Conservation (phyloP, 768 basidiomycete genomes). For the Lactarius vividus region DNA sequence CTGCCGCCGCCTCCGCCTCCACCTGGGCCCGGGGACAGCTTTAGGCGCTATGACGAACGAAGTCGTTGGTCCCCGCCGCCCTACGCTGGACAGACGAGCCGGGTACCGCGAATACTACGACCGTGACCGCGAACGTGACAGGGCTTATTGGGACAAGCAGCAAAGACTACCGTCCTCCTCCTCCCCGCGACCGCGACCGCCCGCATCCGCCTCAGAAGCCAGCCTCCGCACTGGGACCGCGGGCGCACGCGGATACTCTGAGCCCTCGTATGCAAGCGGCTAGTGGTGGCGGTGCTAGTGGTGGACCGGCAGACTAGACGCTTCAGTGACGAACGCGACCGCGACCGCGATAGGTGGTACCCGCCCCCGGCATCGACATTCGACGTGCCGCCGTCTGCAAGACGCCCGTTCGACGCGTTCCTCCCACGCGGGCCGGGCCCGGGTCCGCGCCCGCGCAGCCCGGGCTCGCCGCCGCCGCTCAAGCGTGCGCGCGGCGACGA, state of each 20-base stretch:
- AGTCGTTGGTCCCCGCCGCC: slow-evolving; percentile 18
- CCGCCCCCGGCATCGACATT: neutral
- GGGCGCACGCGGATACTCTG: slow-evolving; percentile 21
- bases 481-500: slow-evolving; percentile 27
- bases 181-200: slow-evolving; percentile 11
- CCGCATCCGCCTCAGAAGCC: neutral
- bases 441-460: slow-evolving; percentile 22
- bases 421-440: slow-evolving; percentile 13
- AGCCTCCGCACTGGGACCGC: slow-evolving; percentile 9
- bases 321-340: slow-evolving; percentile 15
- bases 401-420: slow-evolving; percentile 3
- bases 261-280: slow-evolving; percentile 1
- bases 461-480: slow-evolving; percentile 21
- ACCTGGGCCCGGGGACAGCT: neutral
- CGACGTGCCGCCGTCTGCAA: neutral
- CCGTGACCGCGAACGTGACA: slow-evolving; percentile 15
- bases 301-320: slow-evolving; percentile 2
- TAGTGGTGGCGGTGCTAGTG: neutral
- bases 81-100: slow-evolving; percentile 10
- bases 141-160: slow-evolving; percentile 10
- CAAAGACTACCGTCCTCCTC: slow-evolving; percentile 5
- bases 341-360: slow-evolving; percentile 21
- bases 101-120: slow-evolving; percentile 23
- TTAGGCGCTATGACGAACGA: slow-evolving; percentile 19
- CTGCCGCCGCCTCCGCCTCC: neutral